Evolutionary conservation across 2,329 filamentous ascomycete genomes (phyloP), one percentile per base, ranked within the genome.

Genomic region (Metarhizium rileyi): DNA sequence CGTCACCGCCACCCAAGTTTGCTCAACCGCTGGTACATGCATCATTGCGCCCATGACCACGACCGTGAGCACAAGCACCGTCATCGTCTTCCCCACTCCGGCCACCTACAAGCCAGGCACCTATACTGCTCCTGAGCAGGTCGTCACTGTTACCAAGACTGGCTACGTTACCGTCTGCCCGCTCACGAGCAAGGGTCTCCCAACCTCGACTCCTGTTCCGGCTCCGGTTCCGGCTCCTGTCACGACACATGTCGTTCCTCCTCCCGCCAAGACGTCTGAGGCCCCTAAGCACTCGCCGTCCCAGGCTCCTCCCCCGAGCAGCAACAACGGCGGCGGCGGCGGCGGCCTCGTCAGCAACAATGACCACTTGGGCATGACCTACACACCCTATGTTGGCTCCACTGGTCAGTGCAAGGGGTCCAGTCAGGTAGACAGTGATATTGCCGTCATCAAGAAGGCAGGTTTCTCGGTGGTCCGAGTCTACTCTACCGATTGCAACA

Each of bases 401-500:
- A 70, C 70, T 46, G 78, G 78, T 53, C 60, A 70, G 45, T 91
- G 87, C 83, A 88, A 87, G 80, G 62, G 64, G 52, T 68, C 75
- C 53, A 54, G 55, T n/a, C 66, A 77, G 44, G 80, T 91, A 52
- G 63, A 73, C 53, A 49, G 59, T 23, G 85, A 90, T 56, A 75
- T 91, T 57, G 65, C 68, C 36, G 57, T 67, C 52, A 85, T 91
- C 63, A 78, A 81, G 61, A 46, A 59, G 48, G 78, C 79, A 56
- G 86, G 86, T 52, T 89, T 90, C 78, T 70, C 69, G 55, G 73
- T 78, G 46, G 67, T 91, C 65, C 90, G 91, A 67, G 75, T 93
- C 65, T 97, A 97, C 81, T 88, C 85, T 56, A 90, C 90, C 58
- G 90, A 96, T 78, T 97, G 91, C 77, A 76, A 79, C 69, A 85